Evolutionary conservation across 2,329 filamentous ascomycete genomes (phyloP), one percentile per base, ranked within the genome.

Genomic region (Dactylellina cionopaga): DNA sequence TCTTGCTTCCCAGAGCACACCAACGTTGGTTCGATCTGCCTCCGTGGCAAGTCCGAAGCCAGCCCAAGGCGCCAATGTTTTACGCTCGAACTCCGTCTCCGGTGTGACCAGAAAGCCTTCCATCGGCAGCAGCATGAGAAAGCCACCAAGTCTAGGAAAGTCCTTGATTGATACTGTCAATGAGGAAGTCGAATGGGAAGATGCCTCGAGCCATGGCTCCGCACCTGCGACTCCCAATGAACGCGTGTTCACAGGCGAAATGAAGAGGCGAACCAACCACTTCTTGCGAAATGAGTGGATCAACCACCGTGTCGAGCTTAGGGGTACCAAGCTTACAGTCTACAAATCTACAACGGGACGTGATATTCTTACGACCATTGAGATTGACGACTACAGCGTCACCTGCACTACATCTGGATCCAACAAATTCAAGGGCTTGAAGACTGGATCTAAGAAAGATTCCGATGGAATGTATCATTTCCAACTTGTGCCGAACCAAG

Each of bases 281-380:
- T 88, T 96, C 83, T 92, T 96, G 72, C 91, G 92, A 43, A 91
- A 96, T 80, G 93, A 97, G 82, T 97, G 93, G 93, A 88, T 92
- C 78, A 91, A 96, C 79, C 90, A 92, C 76, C 95, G 94, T 83
- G 96, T 95, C 80, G 92, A 91, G 24, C 89, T 97, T 74, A 88
- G 89, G 77, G 90, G 90, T 68, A 91, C 88, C 24, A 86, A 87
- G 25, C 84, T 92, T 35, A 88, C 90, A 60, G 90, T 94, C 86
- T 91, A 93, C 83, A 80, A 81, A 17, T 83, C 83, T 75, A 81
- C 82, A 52, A 79, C 81, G 6, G 80, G 56, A 5, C 62, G 55
- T 37, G 69, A 74, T 31, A 15, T 74, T 29, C 69, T 74, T 25
- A 60, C 55, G 9, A 51, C 47, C 4, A 54, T 96, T 77, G 90